Evolutionary conservation across 352 stramenopile genomes (phyloP), one percentile per base, ranked within the genome.

Genomic region (Pythium guiyangense): DNA sequence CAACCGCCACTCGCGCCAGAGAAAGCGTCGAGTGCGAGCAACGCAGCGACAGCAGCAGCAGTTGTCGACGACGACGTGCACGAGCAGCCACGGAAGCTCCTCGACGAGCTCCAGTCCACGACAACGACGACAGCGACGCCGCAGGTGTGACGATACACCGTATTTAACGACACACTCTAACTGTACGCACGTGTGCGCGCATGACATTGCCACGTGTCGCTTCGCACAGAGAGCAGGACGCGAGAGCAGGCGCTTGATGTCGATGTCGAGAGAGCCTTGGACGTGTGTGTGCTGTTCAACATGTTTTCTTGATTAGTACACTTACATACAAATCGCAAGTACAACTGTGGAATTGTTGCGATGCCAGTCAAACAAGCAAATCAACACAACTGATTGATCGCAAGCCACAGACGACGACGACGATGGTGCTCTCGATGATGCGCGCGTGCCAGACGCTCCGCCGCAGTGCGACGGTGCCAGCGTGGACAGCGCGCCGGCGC

Each of bases 41-140:
- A 53, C n/a, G n/a, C n/a, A 17, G 5, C 45, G 15, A 22, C 22
- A 22, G 22, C 22, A 1, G 1, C 22, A 22, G 22, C 1, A 1
- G 22, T 22, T 22, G 15, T 20, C n/a, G n/a, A n/a, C n/a, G n/a
- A n/a, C 17, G 54, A 60, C 6, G 34, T 54, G 46, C 46, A 61
- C 18, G 47, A 49, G 0, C 55, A 58, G 44, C 52, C 57, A 2
- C 57, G 57, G 6, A 59, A 49, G 5, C 15, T 63, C 17, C 44
- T 63, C 18, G 55, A 47, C 15, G 55, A 61, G 47, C 55, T 61
- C 27, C 48, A 61, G 47, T 61, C 55, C 31, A 54, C 54, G 27
- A 54, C 54, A 4, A 18, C 31, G 25, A 44, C 54, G 40, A n/a
- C n/a, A n/a, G n/a, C n/a, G n/a, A 4, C 34, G 3, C 14, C 40